Evolutionary conservation across 1,284 basidiomycete species (phyloP).

Genomic region (Marasmius oreades): DNA sequence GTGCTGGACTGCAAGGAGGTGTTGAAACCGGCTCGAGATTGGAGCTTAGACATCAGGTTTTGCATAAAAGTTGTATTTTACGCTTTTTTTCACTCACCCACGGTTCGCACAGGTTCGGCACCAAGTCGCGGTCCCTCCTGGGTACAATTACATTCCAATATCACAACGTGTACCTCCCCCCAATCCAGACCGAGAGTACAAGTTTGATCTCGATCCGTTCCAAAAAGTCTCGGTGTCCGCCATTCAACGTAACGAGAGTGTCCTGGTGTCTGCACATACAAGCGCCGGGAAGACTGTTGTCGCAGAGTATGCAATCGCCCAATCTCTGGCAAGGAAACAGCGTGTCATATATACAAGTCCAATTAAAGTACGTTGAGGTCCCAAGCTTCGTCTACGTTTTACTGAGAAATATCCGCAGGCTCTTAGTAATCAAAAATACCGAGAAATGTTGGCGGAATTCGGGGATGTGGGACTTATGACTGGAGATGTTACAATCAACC

Average conservation of each 20-base stretch:
- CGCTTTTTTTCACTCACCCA: constrained; percentile 1
- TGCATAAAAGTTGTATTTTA: constrained; percentile 30
- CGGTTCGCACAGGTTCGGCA: constrained; percentile 66
- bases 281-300: constrained; percentile 99
- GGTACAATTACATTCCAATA: constrained; percentile 90
- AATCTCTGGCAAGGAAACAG: constrained; percentile 89
- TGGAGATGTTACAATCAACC: constrained; percentile 99
- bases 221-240: constrained; percentile 93
- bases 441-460: constrained; percentile 96
- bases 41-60: constrained; percentile 80
- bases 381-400: neutral
- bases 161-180: constrained; percentile 88
- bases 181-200: constrained; percentile 91
- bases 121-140: constrained; percentile 93
- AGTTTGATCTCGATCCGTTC: constrained; percentile 97
- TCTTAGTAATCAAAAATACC: constrained; percentile 97
- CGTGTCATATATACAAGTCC: constrained; percentile 99
- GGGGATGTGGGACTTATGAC: constrained; percentile 99
- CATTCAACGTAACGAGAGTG: constrained; percentile 96
- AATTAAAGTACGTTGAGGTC: constrained; percentile 80
- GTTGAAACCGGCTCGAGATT: constrained; percentile 66
- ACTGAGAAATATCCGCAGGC: constrained; percentile 74
- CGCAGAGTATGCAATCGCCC: constrained; percentile 98
- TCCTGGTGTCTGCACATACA: constrained; percentile 98
- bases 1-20: constrained; percentile 75